Base-by-base conservation (phyloP, 2,329 filamentous ascomycete species). In the Sordariomycetes sp. region DNA sequence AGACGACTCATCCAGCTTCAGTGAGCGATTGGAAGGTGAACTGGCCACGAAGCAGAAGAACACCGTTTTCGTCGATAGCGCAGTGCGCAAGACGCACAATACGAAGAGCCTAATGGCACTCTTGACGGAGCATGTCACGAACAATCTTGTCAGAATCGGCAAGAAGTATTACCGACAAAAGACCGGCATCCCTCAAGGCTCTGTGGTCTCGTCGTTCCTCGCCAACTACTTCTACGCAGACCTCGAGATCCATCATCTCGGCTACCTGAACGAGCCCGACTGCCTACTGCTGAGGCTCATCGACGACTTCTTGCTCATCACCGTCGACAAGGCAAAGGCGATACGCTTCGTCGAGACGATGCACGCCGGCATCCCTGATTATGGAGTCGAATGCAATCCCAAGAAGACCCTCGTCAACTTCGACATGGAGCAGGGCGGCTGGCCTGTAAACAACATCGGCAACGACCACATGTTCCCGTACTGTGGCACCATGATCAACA, bases 211-310 rank as follows among this genome's bases (percentile, higher is more conserved):
- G 1, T 84, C 82, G 28, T 67, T 87, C 26, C 67, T 98, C 5
- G 96, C 92, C 66, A 96, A 87, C 58, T 90, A 94, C 58, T 95
- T 96, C 56, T 98, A 98, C 51, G 88, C 85, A 6, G 79, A 92
- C 41, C 72, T 96, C 2, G 92, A 98, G 55, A 59, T 59, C 6
- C 67, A 77, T 18, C 63, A 80, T 11, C 64, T 96, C 3, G 51
- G 49, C 0, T 96, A 95, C 49, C 58, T 92, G 12, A 49, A 59
- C 8, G 40, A 40, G 1, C 37, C 50, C 9, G 63, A 80, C 21
- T 80, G 73, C 32, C 57, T 95, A 3, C 64, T 98, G 7, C 57
- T 96, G 34, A 73, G 92, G 12, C 69, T 95, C 8, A 85, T 94
- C 27, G 92, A 98, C 46, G 92, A 98, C 49, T 98, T 96, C 46